These are phyloP conservation scores for Pseudoneurospora amorphoporcata DNA, from an alignment of 495 filamentous ascomycete genomes.

Conservation along the genomic window DNA sequence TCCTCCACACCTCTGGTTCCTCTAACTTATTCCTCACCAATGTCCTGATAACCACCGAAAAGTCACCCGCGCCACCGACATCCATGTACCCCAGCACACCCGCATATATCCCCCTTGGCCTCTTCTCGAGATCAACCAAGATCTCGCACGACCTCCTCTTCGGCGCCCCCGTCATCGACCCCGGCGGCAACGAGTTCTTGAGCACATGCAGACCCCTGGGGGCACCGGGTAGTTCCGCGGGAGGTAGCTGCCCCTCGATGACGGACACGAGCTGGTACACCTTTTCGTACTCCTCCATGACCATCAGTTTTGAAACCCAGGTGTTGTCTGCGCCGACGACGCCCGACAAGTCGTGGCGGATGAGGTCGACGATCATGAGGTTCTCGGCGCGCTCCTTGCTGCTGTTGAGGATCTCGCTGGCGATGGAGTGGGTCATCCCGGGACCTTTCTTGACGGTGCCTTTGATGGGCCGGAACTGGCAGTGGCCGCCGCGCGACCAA, in stretches of 20 bases:
- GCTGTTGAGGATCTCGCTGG: neutral
- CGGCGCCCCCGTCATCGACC: neutral
- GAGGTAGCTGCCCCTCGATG: neutral
- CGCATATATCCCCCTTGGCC: neutral
- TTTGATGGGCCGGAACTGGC: neutral
- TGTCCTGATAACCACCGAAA: neutral
- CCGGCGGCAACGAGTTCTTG: neutral
- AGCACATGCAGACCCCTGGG: neutral
- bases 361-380: neutral
- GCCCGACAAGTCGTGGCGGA: neutral
- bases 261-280: neutral
- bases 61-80: neutral
- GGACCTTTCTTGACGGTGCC: neutral
- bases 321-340: neutral
- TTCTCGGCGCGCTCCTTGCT: neutral
- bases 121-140: neutral
- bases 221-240: neutral
- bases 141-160: neutral
- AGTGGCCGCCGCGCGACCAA: neutral
- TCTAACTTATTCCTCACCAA: neutral
- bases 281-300: neutral
- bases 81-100: neutral
- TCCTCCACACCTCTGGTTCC: neutral
- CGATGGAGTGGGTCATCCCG: neutral
- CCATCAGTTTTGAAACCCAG: neutral